Conservation (phyloP, 345 rosid genomes). For the Aurinia saxatilis region DNA sequence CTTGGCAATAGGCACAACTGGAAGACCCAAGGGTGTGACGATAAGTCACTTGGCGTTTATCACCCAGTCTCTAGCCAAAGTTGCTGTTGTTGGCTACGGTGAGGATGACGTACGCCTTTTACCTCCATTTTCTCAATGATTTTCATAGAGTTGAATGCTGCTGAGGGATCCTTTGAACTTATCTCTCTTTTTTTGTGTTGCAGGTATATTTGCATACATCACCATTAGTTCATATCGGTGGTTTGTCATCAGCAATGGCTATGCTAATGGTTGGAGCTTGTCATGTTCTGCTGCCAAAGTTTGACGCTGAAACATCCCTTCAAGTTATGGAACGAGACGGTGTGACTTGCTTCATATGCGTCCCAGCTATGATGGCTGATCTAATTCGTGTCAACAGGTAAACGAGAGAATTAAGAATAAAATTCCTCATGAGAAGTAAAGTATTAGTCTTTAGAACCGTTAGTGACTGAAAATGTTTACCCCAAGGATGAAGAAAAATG, state of each 20-base stretch:
- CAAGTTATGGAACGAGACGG: slow-evolving; percentile 41
- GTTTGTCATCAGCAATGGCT: slow-evolving; percentile 77
- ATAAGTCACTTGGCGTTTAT: slow-evolving; percentile 68
- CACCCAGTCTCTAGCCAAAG: slow-evolving; percentile 78
- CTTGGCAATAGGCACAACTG: slow-evolving; percentile 65
- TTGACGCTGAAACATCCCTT: slow-evolving; percentile 50
- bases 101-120: slow-evolving; percentile 70
- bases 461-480: not conserved
- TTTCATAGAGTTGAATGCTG: not conserved
- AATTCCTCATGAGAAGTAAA: not conserved
- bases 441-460: not conserved
- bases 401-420: not conserved
- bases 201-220: slow-evolving; percentile 86
- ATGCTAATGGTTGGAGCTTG: slow-evolving; percentile 88
- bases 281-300: slow-evolving; percentile 73
- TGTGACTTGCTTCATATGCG: slow-evolving; percentile 79
- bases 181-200: slow-evolving; percentile 9
- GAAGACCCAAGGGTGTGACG: slow-evolving; percentile 76
- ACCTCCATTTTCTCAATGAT: not conserved
- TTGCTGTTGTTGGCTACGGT: slow-evolving; percentile 64
- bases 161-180: not conserved
- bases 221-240: slow-evolving; percentile 84
- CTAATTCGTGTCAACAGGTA: slow-evolving; percentile 47
- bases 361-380: slow-evolving; percentile 80
- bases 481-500: slow-evolving; percentile 38